Conservation (phyloP, 345 rosid species). For the Kernera saxatilis region DNA sequence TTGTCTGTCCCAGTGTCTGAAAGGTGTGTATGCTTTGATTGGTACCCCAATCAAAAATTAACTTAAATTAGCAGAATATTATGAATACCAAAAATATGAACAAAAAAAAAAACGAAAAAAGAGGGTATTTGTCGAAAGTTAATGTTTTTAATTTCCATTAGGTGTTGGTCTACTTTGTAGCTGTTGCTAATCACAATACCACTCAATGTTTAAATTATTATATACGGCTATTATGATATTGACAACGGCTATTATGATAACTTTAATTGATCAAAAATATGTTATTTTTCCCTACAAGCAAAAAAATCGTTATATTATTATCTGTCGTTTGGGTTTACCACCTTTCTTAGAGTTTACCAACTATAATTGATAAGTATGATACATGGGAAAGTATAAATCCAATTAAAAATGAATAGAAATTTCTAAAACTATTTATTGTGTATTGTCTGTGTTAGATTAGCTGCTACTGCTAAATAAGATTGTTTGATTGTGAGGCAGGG, state of each 20-base stretch:
- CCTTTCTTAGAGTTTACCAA: too few relatives aligned
- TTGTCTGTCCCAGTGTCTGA: slow-evolving; percentile 29
- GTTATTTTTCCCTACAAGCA: too few relatives aligned
- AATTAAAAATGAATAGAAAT: not conserved
- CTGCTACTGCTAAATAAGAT: not conserved
- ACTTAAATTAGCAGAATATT: not conserved
- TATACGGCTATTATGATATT: not conserved
- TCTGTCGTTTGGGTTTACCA: too few relatives aligned
- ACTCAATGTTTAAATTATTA: not conserved
- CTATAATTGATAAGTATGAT: not conserved
- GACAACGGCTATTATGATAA: not conserved
- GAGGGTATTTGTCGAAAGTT: too few relatives aligned
- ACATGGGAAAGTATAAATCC: not conserved
- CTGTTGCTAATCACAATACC: not conserved
- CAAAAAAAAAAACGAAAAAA: too few relatives aligned
- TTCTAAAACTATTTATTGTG: not conserved
- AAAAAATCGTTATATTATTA: too few relatives aligned
- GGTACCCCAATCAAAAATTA: not conserved
- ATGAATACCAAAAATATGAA: too few relatives aligned
- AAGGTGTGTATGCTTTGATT: slow-evolving; percentile 20
- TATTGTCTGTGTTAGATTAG: not conserved
- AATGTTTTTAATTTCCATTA: slow-evolving; percentile 9
- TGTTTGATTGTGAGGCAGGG: slow-evolving; percentile 11
- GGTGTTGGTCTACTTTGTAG: not conserved
- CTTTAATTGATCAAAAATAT: not conserved